A percentile compares a stretch with the other conserved stretches of the same genome.
Conservation (phyloP, 73 alveolate species). For the Breviolum minutum region DNA sequence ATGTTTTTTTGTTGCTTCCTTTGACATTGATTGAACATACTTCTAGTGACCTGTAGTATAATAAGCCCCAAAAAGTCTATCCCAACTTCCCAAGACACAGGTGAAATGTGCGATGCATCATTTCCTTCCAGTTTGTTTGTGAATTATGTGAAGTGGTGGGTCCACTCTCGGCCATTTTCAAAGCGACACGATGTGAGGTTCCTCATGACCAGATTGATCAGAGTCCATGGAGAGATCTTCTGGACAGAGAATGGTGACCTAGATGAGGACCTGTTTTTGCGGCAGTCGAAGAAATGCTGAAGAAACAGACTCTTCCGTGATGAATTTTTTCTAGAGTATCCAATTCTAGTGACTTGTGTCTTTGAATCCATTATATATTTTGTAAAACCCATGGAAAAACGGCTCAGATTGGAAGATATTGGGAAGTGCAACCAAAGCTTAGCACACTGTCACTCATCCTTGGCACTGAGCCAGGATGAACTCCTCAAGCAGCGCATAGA, state of each 20-base stretch:
- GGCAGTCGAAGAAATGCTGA: not conserved
- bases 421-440: too few relatives aligned
- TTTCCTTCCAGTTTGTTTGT: too few relatives aligned
- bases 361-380: not conserved
- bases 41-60: too few relatives aligned
- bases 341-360: not conserved
- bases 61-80: too few relatives aligned
- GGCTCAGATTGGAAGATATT: too few relatives aligned
- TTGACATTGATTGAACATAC: too few relatives aligned
- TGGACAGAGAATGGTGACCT: slow-evolving; percentile 30
- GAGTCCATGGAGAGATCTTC: slow-evolving; percentile 29
- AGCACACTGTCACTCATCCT: too few relatives aligned
- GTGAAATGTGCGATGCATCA: too few relatives aligned
- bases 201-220: not conserved
- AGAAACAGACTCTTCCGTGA: not conserved
- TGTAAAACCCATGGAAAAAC: not conserved
- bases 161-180: not conserved
- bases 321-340: not conserved
- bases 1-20: too few relatives aligned
- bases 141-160: too few relatives aligned
- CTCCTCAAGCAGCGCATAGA: slow-evolving; percentile 28
- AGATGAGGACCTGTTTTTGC: slow-evolving; percentile 11
- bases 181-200: not conserved
- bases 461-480: slow-evolving; percentile 46
- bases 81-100: too few relatives aligned